Evolutionary conservation across 2,329 filamentous ascomycete genomes (phyloP).

Genomic region (Monilinia fructicola): DNA sequence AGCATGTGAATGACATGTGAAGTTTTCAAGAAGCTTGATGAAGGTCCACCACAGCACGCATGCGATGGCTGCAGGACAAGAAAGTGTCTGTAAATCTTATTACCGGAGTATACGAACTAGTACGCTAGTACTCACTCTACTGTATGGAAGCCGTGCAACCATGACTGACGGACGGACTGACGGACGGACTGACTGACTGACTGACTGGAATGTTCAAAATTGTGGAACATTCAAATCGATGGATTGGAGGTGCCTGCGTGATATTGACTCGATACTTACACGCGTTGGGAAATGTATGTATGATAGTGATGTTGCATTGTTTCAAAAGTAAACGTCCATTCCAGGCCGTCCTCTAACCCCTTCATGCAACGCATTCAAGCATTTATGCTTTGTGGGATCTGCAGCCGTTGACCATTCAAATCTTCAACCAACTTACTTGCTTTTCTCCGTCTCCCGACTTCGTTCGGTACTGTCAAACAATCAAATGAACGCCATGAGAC

Average conservation of each 20-base stretch:
- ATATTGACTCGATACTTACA: conserved; percentile 14
- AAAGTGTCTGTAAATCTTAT: conserved; percentile 4
- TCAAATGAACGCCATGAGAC: background rate
- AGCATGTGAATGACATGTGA: conserved; percentile 11
- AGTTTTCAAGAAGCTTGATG: background rate
- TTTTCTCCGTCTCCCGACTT: conserved; percentile 15
- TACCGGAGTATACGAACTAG: background rate
- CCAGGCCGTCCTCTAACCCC: background rate
- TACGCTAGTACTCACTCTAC: too few species aligned
- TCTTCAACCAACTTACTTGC: background rate
- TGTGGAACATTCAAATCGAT: background rate
- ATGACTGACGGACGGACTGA: too few species aligned
- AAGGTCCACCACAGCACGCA: background rate
- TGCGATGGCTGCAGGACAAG: conserved; percentile 1
- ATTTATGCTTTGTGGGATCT: conserved; percentile 9
- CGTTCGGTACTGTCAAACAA: conserved; percentile 13
- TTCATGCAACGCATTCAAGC: background rate
- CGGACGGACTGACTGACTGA: background rate
- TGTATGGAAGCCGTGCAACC: background rate
- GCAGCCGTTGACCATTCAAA: conserved; percentile 8
- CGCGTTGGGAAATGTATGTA: conserved; percentile 16
- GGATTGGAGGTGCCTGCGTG: conserved; percentile 4
- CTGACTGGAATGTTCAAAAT: background rate
- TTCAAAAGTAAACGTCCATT: conserved; percentile 18
- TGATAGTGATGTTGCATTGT: conserved; percentile 7